Evolutionary conservation across 1,284 basidiomycete genomes (phyloP), one percentile per base, ranked within the genome.

Genomic region (Ganoderma lucidum): DNA sequence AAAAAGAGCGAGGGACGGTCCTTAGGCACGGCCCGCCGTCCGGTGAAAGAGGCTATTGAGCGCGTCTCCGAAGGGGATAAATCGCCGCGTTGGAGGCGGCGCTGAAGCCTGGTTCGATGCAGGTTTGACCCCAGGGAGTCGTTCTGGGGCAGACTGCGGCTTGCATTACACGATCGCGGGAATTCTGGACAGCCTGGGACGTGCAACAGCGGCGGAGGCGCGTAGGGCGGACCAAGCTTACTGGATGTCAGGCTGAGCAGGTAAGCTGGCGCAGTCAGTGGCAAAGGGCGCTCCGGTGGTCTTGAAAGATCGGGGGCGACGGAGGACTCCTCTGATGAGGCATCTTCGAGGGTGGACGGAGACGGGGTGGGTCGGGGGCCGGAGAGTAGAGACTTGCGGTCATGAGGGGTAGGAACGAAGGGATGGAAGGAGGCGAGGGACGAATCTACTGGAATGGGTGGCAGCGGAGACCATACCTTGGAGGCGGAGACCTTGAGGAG

Each of bases 161-260:
- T 74, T 35, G 72, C 71, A 75, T 90, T 88, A 71, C 80, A 84
- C 39, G 93, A 94, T 62, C 88, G 88, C 72, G 92, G 92, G 77
- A 88, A 94, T 68, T 86, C 73, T 48, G 84, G 82, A n/a, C 77
- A 71, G 59, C 77, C 77, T 19, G 83, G 76, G 59, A 80, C 77
- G 66, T 87, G 85, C 64, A 85, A 77, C 71, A 88, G 83, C n/a
- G 90, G 89, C 28, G 88, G 83, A 9, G 85, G 81, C 39, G 83
- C 83, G 63, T 80, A 78, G 17, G 79, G 70, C 39, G 75, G 77
- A 12, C 63, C 63, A 28, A 80, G 74, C 59, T 68, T 75, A 62
- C 74, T 79, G 59, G 78, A 77, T 32, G 81, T 78, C 60, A 81
- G 75, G 2, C 81, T 75, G 62, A 78, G 74, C 61, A 78, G 67